Evolutionary conservation across 441 rosid species (phyloP).

Genomic region (Adansonia madagascariensis): DNA sequence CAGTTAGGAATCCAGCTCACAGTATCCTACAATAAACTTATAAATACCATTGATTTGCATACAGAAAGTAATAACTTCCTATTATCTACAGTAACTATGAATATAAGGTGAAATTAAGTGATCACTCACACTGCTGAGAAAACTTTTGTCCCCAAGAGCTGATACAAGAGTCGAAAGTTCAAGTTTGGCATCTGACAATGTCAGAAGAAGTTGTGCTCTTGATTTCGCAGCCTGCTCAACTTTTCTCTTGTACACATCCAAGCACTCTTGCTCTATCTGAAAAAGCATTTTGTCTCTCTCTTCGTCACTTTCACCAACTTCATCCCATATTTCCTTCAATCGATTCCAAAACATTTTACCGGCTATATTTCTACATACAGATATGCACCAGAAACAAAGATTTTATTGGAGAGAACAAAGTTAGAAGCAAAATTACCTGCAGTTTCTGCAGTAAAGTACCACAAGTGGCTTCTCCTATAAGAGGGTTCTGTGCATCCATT

Average conservation of each 20-base stretch:
- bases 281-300: conserved; percentile 89
- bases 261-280: conserved; percentile 92
- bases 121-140: conserved; percentile 65
- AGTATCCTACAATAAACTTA: conserved; percentile 1
- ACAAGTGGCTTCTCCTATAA: conserved; percentile 84
- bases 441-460: conserved; percentile 82
- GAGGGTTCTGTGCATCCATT: conserved; percentile 71
- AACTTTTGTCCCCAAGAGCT: conserved; percentile 82
- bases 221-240: conserved; percentile 89
- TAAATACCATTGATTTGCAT: neutral
- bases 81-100: neutral
- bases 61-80: neutral
- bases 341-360: conserved; percentile 17
- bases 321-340: conserved; percentile 96
- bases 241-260: conserved; percentile 92
- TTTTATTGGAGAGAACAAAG: conserved; percentile 9
- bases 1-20: conserved; percentile 17
- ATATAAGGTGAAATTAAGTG: conserved; percentile 10
- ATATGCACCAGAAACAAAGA: conserved; percentile 17
- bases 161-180: conserved; percentile 79
- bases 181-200: conserved; percentile 82
- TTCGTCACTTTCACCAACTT: conserved; percentile 92
- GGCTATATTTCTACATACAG: conserved; percentile 16
- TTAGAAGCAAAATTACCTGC: conserved; percentile 57
- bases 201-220: conserved; percentile 85